Base-by-base conservation (phyloP, 805 yeast species). In the Kluyveromyces siamensis region DNA sequence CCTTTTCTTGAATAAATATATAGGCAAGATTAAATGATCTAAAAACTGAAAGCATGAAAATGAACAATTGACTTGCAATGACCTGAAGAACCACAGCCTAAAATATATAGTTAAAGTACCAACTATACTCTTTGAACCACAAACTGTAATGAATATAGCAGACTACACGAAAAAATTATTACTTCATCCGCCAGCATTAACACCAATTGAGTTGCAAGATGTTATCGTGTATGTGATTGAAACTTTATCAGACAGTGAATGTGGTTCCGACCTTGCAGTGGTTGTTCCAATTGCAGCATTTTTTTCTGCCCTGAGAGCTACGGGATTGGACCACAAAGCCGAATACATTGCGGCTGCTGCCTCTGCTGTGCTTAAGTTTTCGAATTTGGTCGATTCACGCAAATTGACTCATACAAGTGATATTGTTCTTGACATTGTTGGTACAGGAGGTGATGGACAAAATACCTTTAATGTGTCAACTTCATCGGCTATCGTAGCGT, bases 391-490 rank as follows among this genome's bases (percentile, higher is more conserved):
- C n/a, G 69, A 74, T 9, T 63, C 73, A 2, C 58, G 67, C 8
- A 55, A 60, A 1, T 75, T 77, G 13, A 77, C 75, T 38, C 57
- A 68, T 1, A 66, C 64, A 1, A 84, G 84, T 0, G 84, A 76
- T 55, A 73, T 84, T 6, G 52, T 57, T 9, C 50, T 63, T 25
- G 99, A 93, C 65, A 87, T 93, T 30, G 99, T 93, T 6, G 99
- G 99, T 1, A 93, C 99, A 0, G 99, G 99, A 27, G 99, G 99
- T 14, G 99, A 93, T 63, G 96, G 96, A 1, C 96, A 93, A 62
- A 84, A 93, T 63, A 93, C 99, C 0, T 93, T 93, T 71, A 93
- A 93, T 58, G 99, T 93, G 2, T 84, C 95, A 14, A 93, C 99
- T 0, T 87, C 97, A 2, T 74, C 96, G 1, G 97, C 97, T 1